A percentile compares a stretch with the other conserved stretches of the same genome.
These are phyloP conservation scores for Stagonosporopsis cucurbitacearum DNA, from an alignment of 2,329 filamentous ascomycete genomes.

Conservation along the genomic window DNA sequence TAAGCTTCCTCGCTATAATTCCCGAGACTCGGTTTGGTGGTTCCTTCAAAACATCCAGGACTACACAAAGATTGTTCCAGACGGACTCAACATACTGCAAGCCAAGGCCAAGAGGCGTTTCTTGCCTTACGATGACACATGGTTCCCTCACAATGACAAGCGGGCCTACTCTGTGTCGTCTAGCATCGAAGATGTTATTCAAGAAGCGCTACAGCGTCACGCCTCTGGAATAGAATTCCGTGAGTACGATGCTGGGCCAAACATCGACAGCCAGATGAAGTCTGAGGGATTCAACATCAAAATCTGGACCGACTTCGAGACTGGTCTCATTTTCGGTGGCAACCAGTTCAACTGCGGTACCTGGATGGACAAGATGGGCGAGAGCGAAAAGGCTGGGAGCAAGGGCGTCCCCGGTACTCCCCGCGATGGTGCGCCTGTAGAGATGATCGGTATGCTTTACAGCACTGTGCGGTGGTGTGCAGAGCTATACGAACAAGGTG, in stretches of 20 bases:
- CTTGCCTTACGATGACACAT: constrained; percentile 93
- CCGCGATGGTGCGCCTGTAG: constrained; percentile 90
- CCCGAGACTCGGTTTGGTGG: constrained; percentile 96
- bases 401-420: constrained; percentile 97
- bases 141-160: constrained; percentile 81
- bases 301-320: constrained; percentile 88
- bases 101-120: constrained; percentile 84
- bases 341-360: constrained; percentile 96
- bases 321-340: constrained; percentile 90
- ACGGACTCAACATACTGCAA: constrained; percentile 75
- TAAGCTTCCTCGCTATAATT: constrained; percentile 88
- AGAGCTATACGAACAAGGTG: constrained; percentile 68
- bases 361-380: constrained; percentile 99
- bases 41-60: constrained; percentile 96
- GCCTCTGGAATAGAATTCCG: constrained; percentile 89
- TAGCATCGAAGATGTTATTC: constrained; percentile 85
- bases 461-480: constrained; percentile 85
- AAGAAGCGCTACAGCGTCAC: constrained; percentile 91
- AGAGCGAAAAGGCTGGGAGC: constrained; percentile 85
- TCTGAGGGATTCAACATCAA: constrained; percentile 91
- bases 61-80: constrained; percentile 80
- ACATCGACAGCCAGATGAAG: constrained; percentile 91
- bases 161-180: constrained; percentile 86
- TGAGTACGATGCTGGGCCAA: constrained; percentile 90
- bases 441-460: constrained; percentile 93